phyloP scores from a whole-genome alignment of 805 yeast species.

The Debaryomyces tyrocola region DNA sequence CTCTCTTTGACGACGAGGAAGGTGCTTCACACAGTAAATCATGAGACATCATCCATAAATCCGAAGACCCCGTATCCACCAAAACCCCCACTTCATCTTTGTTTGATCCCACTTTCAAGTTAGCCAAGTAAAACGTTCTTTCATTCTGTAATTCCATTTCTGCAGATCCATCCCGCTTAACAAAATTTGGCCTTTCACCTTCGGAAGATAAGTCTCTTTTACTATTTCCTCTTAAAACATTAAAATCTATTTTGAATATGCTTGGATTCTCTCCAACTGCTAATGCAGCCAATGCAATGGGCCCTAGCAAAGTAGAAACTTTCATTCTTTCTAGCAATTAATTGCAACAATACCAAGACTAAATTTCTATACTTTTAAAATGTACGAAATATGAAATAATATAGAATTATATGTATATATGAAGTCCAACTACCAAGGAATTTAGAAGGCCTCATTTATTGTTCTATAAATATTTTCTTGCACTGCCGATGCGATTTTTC shows the following conservation, averaged over 20 bases:
- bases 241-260: constrained; percentile 16
- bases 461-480: neutral
- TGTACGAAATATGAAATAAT: too few relatives aligned
- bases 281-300: neutral
- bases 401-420: too few relatives aligned
- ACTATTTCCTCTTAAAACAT: constrained; percentile 17
- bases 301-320: neutral
- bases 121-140: constrained; percentile 29
- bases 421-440: too few relatives aligned
- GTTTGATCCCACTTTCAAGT: constrained; percentile 30
- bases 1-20: constrained; percentile 4
- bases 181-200: constrained; percentile 12
- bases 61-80: constrained; percentile 45
- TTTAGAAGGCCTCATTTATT: too few relatives aligned
- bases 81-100: constrained; percentile 27
- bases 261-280: neutral
- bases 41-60: constrained; percentile 41
- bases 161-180: constrained; percentile 18
- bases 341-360: too few relatives aligned
- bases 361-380: too few relatives aligned
- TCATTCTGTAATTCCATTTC: constrained; percentile 21
- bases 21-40: constrained; percentile 22
- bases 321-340: neutral
- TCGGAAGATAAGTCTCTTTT: constrained; percentile 5
- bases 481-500: neutral